phyloP scores from a whole-genome alignment of 164 flowering plant species.

The Nymphaea colorata region DNA sequence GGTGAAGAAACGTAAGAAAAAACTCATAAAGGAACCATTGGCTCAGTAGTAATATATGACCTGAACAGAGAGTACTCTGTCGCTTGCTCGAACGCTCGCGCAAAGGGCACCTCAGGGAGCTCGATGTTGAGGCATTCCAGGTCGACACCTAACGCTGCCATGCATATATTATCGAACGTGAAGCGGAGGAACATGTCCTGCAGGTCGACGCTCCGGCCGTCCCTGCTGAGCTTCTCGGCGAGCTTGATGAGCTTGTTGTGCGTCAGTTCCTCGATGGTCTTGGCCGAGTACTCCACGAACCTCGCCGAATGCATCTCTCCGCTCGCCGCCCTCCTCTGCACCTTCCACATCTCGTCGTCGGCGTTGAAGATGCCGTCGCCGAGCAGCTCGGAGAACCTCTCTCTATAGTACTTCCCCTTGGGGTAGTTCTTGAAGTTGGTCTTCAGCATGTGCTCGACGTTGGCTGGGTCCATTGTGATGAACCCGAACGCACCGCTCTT shows the following conservation, averaged over 20 bases:
- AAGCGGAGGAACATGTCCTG: slow-evolving; percentile 56
- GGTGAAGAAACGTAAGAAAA: no score
- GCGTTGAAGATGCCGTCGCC: slow-evolving; percentile 75
- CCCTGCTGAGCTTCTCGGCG: slow-evolving; percentile 16
- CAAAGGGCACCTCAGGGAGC: slow-evolving; percentile 43
- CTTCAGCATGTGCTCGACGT: slow-evolving; percentile 63
- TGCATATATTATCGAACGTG: slow-evolving; percentile 64
- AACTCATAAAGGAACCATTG: no score
- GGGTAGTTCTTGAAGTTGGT: slow-evolving; percentile 70
- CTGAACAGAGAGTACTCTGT: slow-evolving; percentile 25
- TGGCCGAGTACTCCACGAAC: slow-evolving; percentile 32
- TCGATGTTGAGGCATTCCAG: slow-evolving; percentile 37
- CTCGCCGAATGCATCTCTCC: slow-evolving; percentile 44
- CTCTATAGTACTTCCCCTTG: slow-evolving; percentile 50
- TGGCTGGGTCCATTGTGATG: slow-evolving; percentile 42
- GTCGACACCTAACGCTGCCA: slow-evolving; percentile 48
- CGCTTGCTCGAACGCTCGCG: slow-evolving; percentile 65
- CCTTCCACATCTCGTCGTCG: slow-evolving; percentile 53
- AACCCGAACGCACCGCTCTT: slow-evolving; percentile 30
- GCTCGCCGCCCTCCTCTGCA: slow-evolving; percentile 38
- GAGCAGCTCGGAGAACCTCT: slow-evolving; percentile 50
- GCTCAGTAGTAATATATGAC: neutral
- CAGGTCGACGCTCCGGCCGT: slow-evolving; percentile 27
- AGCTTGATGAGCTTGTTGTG: slow-evolving; percentile 31
- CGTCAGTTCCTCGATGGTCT: slow-evolving; percentile 30